A percentile compares a stretch with the other conserved stretches of the same genome.
phyloP scores from a whole-genome alignment of 495 filamentous ascomycete genomes.

The Extremus antarcticus region DNA sequence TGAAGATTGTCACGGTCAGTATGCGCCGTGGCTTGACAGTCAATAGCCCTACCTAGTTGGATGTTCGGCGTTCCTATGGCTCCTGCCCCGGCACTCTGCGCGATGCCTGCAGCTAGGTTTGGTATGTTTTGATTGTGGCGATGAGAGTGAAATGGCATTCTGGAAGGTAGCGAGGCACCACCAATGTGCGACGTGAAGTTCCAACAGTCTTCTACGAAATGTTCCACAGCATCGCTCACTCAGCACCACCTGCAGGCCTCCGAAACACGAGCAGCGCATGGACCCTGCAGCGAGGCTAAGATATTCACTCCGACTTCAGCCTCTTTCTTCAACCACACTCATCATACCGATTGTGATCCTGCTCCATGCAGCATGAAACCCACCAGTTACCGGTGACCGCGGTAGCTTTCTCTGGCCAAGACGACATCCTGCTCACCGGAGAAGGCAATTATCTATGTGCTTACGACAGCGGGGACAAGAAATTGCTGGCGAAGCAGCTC shows the following conservation, averaged over 20 bases:
- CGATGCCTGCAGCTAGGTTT: background rate
- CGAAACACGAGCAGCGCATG: no score
- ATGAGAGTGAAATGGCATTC: conserved; percentile 10
- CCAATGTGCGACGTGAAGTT: background rate
- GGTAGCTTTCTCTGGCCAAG: conserved; percentile 38
- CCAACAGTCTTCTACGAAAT: background rate
- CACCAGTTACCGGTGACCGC: conserved; percentile 45
- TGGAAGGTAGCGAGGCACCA: background rate
- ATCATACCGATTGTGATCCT: background rate
- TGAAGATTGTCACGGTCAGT: background rate
- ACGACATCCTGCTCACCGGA: conserved; percentile 47
- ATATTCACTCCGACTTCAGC: background rate
- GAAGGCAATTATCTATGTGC: conserved; percentile 64
- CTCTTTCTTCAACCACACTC: background rate
- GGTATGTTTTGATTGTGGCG: background rate
- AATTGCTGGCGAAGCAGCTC: conserved; percentile 28
- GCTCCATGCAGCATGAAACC: conserved; percentile 22
- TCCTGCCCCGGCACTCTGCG: background rate
- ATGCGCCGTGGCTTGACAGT: no score
- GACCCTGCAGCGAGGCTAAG: background rate
- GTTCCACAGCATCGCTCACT: background rate
- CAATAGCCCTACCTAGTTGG: background rate
- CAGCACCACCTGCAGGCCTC: no score
- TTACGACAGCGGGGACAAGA: conserved; percentile 30
- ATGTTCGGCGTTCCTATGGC: background rate